Base-by-base conservation (phyloP, 768 basidiomycete genomes). In the Tulasnella sp. region DNA sequence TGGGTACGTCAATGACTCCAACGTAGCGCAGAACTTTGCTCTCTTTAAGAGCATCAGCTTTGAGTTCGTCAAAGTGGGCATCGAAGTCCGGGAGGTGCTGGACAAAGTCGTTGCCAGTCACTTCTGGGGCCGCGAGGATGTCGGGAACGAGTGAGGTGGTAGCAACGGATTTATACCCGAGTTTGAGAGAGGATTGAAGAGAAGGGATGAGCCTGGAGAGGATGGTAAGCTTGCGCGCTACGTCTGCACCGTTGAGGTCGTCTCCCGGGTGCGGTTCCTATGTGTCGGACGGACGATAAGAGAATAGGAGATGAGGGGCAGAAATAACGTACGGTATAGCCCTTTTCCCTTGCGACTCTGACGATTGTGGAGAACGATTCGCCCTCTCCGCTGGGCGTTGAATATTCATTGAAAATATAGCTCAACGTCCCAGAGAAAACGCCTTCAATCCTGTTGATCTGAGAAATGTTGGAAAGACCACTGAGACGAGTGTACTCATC, bases 321-420 rank as follows among this genome's bases (percentile, higher is more conserved):
- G 35, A 14, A 8, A 39, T 19, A 15, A 14, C 69, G 51, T 63
- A 93, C 92, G 17, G 96, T 99, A 71, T 93, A 99, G 1, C 96
- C 96, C 63, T 89, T 87, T 65, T 87, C 85, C 46, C 89, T 83
- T 4, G 96, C 96, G 35, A 82, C 69, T 58, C 79, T 79, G 55
- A 99, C 94, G 34, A 98, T 83, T 23, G 87, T 82, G 4, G 91
- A 94, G 72, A 99, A 98, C 27, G 73, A 72, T 1, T 83, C 82
- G 0, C 84, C 84, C 48, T 78, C 77, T 4, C 80, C 71, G 43
- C 77, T 75, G 1, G 79, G 81, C 3, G 80, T 83, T 2, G 87
- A 83, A 72, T 92, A 89, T 61, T 91, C 82, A 72, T 98, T 98
- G 77, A 99, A 99, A 72, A 99, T 98, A 73, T 98, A 99, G 67